A percentile compares a stretch with the other conserved stretches of the same genome.
phyloP scores from a whole-genome alignment of 106 monocot species.

The Allium sativum region DNA sequence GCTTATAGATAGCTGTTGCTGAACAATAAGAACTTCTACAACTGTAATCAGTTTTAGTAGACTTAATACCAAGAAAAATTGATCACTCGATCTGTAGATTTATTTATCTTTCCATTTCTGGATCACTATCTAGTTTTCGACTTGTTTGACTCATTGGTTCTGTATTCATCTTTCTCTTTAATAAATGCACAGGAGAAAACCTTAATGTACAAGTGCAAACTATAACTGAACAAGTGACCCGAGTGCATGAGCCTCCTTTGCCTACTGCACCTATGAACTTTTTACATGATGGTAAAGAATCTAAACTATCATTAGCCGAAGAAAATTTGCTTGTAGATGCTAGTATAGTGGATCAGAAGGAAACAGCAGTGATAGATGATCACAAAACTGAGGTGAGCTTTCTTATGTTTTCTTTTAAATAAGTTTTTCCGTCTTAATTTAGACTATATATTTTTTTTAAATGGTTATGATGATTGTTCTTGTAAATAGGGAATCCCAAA shows the following conservation, averaged over 20 bases:
- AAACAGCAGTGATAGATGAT: slow-evolving; percentile 6
- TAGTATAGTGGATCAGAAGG: neutral
- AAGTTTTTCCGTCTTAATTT: neutral
- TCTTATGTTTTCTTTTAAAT: neutral
- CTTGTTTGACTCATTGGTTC: neutral
- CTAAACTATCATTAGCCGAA: slow-evolving; percentile 3
- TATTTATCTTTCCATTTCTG: neutral
- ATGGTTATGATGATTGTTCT: neutral
- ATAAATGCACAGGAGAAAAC: slow-evolving; percentile 5
- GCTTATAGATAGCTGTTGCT: neutral
- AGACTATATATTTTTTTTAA: no score
- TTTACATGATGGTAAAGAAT: slow-evolving; percentile 10
- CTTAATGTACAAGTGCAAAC: slow-evolving; percentile 19
- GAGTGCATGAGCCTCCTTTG: slow-evolving; percentile 20
- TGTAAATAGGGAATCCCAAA: neutral
- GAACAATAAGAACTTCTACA: neutral
- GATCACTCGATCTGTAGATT: no score
- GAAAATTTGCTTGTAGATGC: slow-evolving; percentile 1
- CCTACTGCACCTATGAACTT: slow-evolving; percentile 5
- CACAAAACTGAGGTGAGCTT: slow-evolving; percentile 30
- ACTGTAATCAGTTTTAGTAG: neutral
- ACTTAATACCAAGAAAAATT: neutral
- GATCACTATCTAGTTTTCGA: neutral
- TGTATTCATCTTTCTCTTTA: no score
- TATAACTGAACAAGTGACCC: slow-evolving; percentile 26